Evolutionary conservation across 164 flowering plant genomes (phyloP).

Genomic region (Dillenia turbinata): DNA sequence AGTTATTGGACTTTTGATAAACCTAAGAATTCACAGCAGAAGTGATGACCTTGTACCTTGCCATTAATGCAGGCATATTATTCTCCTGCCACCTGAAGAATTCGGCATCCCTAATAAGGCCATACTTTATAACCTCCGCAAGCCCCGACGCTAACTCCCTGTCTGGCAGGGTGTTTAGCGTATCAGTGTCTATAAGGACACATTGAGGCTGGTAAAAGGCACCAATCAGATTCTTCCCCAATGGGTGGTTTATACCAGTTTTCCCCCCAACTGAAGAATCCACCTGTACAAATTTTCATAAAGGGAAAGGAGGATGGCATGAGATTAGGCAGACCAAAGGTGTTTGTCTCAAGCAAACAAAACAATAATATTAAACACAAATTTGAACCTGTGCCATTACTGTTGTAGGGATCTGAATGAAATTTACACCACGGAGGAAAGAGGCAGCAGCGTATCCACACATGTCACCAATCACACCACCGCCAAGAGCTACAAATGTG

Average conservation of each 20-base stretch:
- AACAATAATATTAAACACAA: not conserved
- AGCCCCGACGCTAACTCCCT: constrained; percentile 94
- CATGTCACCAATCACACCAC: constrained; percentile 99
- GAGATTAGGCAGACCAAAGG: constrained; percentile 1
- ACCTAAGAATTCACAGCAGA: no score
- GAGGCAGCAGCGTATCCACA: constrained; percentile 98
- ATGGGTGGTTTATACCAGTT: constrained; percentile 90
- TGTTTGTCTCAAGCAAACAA: not conserved
- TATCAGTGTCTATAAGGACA: constrained; percentile 89
- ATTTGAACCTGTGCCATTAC: constrained; percentile 96
- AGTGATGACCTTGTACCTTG: constrained; percentile 43
- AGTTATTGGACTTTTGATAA: no score
- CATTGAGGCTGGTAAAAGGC: constrained; percentile 99
- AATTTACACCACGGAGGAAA: constrained; percentile 94
- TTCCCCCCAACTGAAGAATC: constrained; percentile 99
- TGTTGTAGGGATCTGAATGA: constrained; percentile 98
- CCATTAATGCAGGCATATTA: constrained; percentile 69
- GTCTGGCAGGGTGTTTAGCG: constrained; percentile 87
- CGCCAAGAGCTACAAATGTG: constrained; percentile 98
- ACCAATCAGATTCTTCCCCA: constrained; percentile 95
- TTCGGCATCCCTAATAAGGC: constrained; percentile 90
- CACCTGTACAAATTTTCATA: constrained; percentile 41
- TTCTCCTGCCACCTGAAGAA: constrained; percentile 99
- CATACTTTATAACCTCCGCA: constrained; percentile 94
- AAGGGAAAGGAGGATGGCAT: not conserved